Evolutionary conservation across 1,284 basidiomycete species (phyloP).

Genomic region (Microbotryomycetes sp.): DNA sequence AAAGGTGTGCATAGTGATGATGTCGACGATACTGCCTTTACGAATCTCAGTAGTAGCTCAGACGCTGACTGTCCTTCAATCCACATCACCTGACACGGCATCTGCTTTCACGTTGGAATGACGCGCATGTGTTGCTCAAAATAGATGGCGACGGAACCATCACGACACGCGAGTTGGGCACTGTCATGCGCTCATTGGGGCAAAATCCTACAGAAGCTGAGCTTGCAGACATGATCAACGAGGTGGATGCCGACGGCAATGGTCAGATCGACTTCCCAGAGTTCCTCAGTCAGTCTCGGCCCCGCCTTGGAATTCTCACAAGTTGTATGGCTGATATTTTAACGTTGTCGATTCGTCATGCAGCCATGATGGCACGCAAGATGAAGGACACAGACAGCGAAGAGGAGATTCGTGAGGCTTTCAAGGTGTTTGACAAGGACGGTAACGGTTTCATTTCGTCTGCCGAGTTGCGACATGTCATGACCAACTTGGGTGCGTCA

Average conservation of each 20-base stretch:
- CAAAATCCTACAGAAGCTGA: conserved; percentile 96
- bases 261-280: conserved; percentile 95
- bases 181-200: conserved; percentile 92
- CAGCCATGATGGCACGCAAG: conserved; percentile 94
- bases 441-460: conserved; percentile 52
- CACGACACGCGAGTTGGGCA: conserved; percentile 90
- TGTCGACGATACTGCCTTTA: too few relatives aligned
- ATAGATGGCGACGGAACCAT: conserved; percentile 94
- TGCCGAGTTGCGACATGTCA: conserved; percentile 74
- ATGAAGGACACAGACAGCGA: conserved; percentile 85
- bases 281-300: conserved; percentile 31
- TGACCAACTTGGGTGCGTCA: conserved; percentile 73
- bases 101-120: too few relatives aligned
- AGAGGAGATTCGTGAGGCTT: conserved; percentile 60
- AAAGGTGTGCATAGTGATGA: conserved; percentile 23
- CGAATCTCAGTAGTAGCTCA: not conserved
- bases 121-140: not conserved
- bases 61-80: not conserved
- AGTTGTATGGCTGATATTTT: not conserved
- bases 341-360: conserved; percentile 52
- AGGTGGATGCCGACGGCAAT: conserved; percentile 67
- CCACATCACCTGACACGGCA: not conserved
- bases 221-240: conserved; percentile 94
- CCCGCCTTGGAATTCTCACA: not conserved
- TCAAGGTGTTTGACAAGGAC: conserved; percentile 63